A percentile compares a stretch with the other conserved stretches of the same genome.
These are phyloP conservation scores for Brassica napus DNA, from an alignment of 345 rosid genomes.

Conservation along the genomic window Da-Ae NC_063438.1:3310501-3311000, in stretches of 20 bases:
- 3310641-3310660: conserved; percentile 95
- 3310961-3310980: no score
- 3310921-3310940: no score
- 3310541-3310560: conserved; percentile 94
- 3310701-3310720: conserved; percentile 81
- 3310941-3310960: no score
- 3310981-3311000: no score
- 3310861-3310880: no score
- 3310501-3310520: conserved; percentile 82
- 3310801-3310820: conserved; percentile 13
- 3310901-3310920: no score
- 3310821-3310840: conserved; percentile 25
- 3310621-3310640: conserved; percentile 95
- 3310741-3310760: conserved; percentile 45
- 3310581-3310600: conserved; percentile 97
- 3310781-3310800: background rate
- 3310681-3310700: conserved; percentile 82
- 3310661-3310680: conserved; percentile 76
- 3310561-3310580: conserved; percentile 93
- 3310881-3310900: no score
- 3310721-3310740: conserved; percentile 74
- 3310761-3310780: no score
- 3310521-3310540: conserved; percentile 90
- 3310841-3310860: conserved; percentile 28
- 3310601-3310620: conserved; percentile 76